Base-by-base conservation (phyloP, 495 filamentous ascomycete genomes). In the Neurospora sp. region DNA sequence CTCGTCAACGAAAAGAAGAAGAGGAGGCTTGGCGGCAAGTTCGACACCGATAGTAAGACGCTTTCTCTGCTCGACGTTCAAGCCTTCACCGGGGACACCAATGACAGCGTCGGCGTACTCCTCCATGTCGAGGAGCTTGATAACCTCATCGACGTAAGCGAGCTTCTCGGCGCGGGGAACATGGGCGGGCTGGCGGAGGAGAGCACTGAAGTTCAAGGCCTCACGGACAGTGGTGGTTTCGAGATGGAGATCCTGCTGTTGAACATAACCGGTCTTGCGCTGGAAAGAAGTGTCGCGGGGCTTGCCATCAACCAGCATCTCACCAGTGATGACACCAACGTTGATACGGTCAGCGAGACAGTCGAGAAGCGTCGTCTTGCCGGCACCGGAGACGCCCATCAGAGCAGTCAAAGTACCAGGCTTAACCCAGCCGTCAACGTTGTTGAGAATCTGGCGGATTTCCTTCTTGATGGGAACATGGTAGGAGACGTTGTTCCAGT, bases 61-160 rank as follows among this genome's bases (percentile, higher is more conserved):
- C 79, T 97, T 98, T 2, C 94, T 85, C 79, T 97, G 94, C 77
- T 98, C 95, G 42, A 97, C 94, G 77, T 97, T 97, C 71, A 99
- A 85, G 76, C 94, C 94, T 80, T 96, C 92, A 35, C 93, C 93
- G 4, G 92, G 91, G 38, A 95, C 89, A 79, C 94, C 94, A 69
- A 97, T 92, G 68, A 97, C 85, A 22, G 94, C 93, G 72, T 97
- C 93, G 16, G 93, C 91, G 72, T 93, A 95, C 69, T 92, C 89
- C 77, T 92, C 86, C 94, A 98, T 96, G 18, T 93, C 91, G 39
- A 98, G 84, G 70, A 97, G 88, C 81, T 91, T 92, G 77, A 98
- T 96, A 69, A 98, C 92, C 79, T 97, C 92, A 59, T 97, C 91
- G 35, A 96, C 94, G 75, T 97, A 97, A 2, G 86, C 91, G 9